Percentiles rank a stretch among this genome's conserved stretches.
phyloP scores from a whole-genome alignment of 345 rosid species.

The Populus simonii region DNA sequence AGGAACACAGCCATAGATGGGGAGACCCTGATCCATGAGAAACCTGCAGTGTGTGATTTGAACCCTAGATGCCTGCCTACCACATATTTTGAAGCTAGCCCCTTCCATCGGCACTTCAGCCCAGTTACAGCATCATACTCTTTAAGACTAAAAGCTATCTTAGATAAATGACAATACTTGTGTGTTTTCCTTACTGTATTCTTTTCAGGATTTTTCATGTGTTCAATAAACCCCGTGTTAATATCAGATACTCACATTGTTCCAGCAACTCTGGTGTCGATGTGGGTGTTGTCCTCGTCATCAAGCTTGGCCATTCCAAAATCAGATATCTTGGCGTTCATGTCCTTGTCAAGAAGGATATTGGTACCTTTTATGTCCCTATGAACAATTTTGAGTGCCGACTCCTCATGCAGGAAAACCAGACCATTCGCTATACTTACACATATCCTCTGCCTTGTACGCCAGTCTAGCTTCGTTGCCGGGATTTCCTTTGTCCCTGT shows the following conservation, averaged over 20 bases:
- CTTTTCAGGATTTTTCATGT: no score
- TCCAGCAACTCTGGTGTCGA: constrained; percentile 32
- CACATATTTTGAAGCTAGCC: no score
- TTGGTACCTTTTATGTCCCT: constrained; percentile 34
- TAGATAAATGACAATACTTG: no score
- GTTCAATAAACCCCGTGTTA: no score
- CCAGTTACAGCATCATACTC: no score
- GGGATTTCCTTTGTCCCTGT: neutral
- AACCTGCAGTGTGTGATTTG: no score
- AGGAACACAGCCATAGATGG: no score
- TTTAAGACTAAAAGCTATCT: no score
- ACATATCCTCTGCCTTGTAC: constrained; percentile 25
- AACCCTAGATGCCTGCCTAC: no score
- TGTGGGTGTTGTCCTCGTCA: constrained; percentile 30
- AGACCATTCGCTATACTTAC: constrained; percentile 30
- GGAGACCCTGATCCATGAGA: no score
- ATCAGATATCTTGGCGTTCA: constrained; percentile 36
- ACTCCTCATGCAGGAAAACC: constrained; percentile 35
- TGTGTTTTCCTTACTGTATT: no score
- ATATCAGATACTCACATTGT: constrained; percentile 15
- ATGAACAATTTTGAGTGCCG: constrained; percentile 28
- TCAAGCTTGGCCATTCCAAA: constrained; percentile 33
- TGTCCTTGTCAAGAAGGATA: constrained; percentile 26
- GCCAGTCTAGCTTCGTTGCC: neutral
- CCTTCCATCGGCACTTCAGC: no score